Evolutionary conservation across 495 filamentous ascomycete genomes (phyloP), one percentile per base, ranked within the genome.

Genomic region (Penicillium mononematosum): DNA sequence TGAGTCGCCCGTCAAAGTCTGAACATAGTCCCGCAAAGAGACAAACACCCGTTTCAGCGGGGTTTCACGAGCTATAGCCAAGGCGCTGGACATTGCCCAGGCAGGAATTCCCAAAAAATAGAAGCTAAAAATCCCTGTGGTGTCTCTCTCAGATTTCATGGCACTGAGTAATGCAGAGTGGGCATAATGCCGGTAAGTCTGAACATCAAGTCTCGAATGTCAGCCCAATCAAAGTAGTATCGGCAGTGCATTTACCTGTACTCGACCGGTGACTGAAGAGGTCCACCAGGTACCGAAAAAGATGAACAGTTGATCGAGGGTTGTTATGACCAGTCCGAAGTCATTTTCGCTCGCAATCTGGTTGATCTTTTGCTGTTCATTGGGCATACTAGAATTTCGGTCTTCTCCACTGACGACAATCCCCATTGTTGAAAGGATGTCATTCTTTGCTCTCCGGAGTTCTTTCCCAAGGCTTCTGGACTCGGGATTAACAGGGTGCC

Each of bases 401-500:
- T 76, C 74, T 59, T 78, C 75, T 36, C 72, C 65, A 53, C 74
- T 77, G 52, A 76, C 76, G 45, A 81, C 80, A 20, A 81, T 71
- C 4, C 81, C 80, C 71, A 82, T 80, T 2, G 78, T 81, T 12
- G 79, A 77, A n/a, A 82, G 71, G 10, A 84, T 77, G 60, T 83
- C 81, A 72, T 84, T 84, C 55, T 82, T 80, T 0, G 81, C 81
- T 67, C 76, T 75, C 53, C 77, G 68, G 5, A 81, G 73, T 17
- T 72, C 71, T 38, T 76, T 68, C 5, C 71, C 78, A 24, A 78
- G 58, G 22, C 59, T 49, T 47, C 71, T 77, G 1, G 79, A 82
- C 45, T 80, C 78, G 0, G 78, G 78, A 62, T 90, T 90, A 38
- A 84, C 71, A 7, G 88, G 85, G 51, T 86, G 83, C 14, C 88